These are phyloP conservation scores for Pichia sp. DNA, from an alignment of 1,139 yeast species.

Conservation along the genomic window DNA sequence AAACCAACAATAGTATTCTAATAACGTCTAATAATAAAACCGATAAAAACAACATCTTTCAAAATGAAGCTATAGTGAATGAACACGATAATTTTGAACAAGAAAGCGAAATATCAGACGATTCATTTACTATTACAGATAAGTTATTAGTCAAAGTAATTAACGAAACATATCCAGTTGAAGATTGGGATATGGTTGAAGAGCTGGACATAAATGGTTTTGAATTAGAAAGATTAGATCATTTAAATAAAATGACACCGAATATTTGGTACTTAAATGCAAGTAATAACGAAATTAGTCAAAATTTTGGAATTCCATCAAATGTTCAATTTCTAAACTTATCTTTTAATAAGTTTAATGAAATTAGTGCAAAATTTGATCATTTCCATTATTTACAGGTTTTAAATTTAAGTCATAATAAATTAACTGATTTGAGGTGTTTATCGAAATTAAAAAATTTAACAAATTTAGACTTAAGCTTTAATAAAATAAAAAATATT, in stretches of 20 bases:
- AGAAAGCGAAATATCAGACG: neutral
- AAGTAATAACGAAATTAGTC: constrained; percentile 39
- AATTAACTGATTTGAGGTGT: constrained; percentile 36
- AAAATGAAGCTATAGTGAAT: neutral
- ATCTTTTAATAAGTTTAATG: constrained; percentile 30
- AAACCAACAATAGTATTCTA: constrained; percentile 3
- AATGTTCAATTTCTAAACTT: constrained; percentile 35
- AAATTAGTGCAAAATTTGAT: constrained; percentile 30
- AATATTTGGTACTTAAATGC: constrained; percentile 36
- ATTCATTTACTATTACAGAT: constrained; percentile 43
- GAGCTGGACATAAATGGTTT: constrained; percentile 34
- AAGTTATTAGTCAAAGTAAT: constrained; percentile 41
- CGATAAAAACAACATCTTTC: too few species aligned
- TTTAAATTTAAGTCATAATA: constrained; percentile 38
- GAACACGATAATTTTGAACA: neutral
- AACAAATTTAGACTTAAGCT: constrained; percentile 35
- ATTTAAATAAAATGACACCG: constrained; percentile 41
- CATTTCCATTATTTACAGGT: constrained; percentile 38
- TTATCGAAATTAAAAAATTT: constrained; percentile 37
- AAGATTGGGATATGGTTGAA: constrained; percentile 39
- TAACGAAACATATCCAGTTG: constrained; percentile 38
- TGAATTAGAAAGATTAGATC: constrained; percentile 36
- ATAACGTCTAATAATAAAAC: neutral
- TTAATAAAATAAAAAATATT: constrained; percentile 35
- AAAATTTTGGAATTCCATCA: constrained; percentile 43